Evolutionary conservation across 768 basidiomycete genomes (phyloP).

Genomic region (Auriscalpium vulgare): DNA sequence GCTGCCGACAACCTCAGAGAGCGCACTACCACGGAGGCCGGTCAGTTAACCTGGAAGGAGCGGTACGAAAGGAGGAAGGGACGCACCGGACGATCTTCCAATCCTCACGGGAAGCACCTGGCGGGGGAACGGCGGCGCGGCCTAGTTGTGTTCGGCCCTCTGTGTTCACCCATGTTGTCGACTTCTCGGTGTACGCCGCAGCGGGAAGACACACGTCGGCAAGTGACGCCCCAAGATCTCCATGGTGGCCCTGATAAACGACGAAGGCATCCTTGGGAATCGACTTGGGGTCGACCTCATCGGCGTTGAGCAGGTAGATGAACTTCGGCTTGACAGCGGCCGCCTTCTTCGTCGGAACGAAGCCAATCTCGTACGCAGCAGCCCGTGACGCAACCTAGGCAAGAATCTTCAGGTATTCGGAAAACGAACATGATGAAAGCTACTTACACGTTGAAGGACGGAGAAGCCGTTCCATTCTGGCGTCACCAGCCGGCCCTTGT

Average conservation of each 20-base stretch:
- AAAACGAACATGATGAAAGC: background rate
- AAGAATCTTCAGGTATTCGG: background rate
- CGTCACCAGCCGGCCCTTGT: slow-evolving; percentile 69
- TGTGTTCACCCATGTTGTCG: slow-evolving; percentile 91
- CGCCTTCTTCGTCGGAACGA: slow-evolving; percentile 78
- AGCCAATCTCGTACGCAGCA: slow-evolving; percentile 92
- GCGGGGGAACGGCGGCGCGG: slow-evolving; percentile 85
- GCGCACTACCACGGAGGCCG: slow-evolving; percentile 43
- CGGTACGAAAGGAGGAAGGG: background rate
- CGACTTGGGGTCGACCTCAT: slow-evolving; percentile 81
- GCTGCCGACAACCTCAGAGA: slow-evolving; percentile 78
- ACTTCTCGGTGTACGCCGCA: slow-evolving; percentile 90
- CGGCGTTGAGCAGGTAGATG: slow-evolving; percentile 93
- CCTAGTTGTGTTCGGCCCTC: slow-evolving; percentile 91
- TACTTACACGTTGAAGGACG: slow-evolving; percentile 79
- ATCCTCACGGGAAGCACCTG: slow-evolving; percentile 93
- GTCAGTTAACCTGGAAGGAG: background rate
- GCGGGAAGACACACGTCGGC: slow-evolving; percentile 96
- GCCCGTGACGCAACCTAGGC: slow-evolving; percentile 80
- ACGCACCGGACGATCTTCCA: slow-evolving; percentile 91
- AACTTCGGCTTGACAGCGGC: slow-evolving; percentile 81
- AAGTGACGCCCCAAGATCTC: slow-evolving; percentile 90
- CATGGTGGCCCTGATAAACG: slow-evolving; percentile 98
- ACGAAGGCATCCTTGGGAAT: slow-evolving; percentile 93
- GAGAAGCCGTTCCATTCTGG: slow-evolving; percentile 96